Conservation (phyloP, 2,329 filamentous ascomycete genomes). For the Aspergillus floridensis region DNA sequence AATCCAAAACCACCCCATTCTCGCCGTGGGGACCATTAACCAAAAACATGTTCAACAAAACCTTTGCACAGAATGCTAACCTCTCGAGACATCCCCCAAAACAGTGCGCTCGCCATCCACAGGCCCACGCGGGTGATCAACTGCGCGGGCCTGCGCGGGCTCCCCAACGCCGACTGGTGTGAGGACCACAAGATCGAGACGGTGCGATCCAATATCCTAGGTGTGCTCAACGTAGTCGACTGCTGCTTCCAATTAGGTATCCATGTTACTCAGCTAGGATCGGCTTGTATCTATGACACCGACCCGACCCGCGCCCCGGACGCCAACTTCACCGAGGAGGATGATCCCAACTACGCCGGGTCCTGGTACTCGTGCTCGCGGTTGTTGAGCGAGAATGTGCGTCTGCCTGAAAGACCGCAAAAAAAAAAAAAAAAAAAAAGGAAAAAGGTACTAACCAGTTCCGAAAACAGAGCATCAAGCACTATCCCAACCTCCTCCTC, state of each 20-base stretch:
- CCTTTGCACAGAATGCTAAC: too few species aligned
- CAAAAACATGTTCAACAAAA: too few species aligned
- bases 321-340: slow-evolving; percentile 1
- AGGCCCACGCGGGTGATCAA: slow-evolving; percentile 5
- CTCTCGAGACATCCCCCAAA: too few species aligned
- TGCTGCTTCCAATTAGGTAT: neutral
- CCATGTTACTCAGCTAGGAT: slow-evolving; percentile 5
- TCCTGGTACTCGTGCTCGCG: slow-evolving; percentile 2
- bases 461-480: neutral
- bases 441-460: too few species aligned
- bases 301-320: slow-evolving; percentile 1
- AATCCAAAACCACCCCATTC: too few species aligned
- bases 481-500: slow-evolving; percentile 8
- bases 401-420: neutral
- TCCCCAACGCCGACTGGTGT: slow-evolving; percentile 8
- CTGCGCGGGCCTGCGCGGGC: slow-evolving; percentile 1
- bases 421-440: too few species aligned
- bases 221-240: slow-evolving; percentile 1
- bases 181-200: slow-evolving; percentile 1
- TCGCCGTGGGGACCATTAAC: too few species aligned
- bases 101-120: neutral
- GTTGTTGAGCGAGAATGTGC: slow-evolving; percentile 2
- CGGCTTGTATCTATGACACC: slow-evolving; percentile 4
- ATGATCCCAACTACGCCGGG: neutral
- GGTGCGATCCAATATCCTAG: slow-evolving; percentile 7